These are phyloP conservation scores for Chaetomium tenue DNA, from an alignment of 495 filamentous ascomycete genomes.

Conservation along the genomic window DNA sequence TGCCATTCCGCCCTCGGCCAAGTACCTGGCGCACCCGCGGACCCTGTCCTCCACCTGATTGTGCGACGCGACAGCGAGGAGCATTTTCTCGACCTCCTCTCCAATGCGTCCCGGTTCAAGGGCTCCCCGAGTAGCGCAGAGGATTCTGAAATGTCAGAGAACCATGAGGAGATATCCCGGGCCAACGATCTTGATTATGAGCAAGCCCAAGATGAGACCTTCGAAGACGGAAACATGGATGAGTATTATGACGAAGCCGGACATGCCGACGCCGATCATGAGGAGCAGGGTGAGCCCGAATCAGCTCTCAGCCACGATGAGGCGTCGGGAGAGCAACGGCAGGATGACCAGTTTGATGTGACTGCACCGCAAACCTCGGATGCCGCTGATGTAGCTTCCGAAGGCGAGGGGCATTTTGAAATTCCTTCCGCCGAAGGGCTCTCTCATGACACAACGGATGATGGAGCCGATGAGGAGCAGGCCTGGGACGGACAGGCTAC, in stretches of 20 bases:
- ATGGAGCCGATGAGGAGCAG: background rate
- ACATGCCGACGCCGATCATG: conserved; percentile 22
- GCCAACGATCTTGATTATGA: conserved; percentile 4
- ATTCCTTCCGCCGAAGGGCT: background rate
- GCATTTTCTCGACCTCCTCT: conserved; percentile 31
- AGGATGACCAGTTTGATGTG: background rate
- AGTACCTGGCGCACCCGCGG: conserved; percentile 20
- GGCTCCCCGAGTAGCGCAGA: conserved; percentile 15
- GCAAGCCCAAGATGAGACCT: background rate
- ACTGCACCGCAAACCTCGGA: background rate
- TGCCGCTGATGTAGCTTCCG: background rate
- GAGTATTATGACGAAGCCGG: conserved; percentile 9
- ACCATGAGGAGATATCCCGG: conserved; percentile 10
- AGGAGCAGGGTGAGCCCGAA: conserved; percentile 21
- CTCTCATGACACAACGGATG: background rate
- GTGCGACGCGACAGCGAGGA: conserved; percentile 31
- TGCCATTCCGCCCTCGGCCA: conserved; percentile 23
- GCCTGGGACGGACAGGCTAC: conserved; percentile 1
- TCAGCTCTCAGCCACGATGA: conserved; percentile 28
- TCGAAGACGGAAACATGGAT: conserved; percentile 7
- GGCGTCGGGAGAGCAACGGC: conserved; percentile 3
- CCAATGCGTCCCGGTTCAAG: conserved; percentile 19
- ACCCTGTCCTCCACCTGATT: conserved; percentile 26
- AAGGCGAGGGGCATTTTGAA: background rate
- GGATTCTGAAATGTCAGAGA: conserved; percentile 20